A percentile compares a stretch with the other conserved stretches of the same genome.
Evolutionary conservation across 1,284 basidiomycete genomes (phyloP).

Genomic region (Schizopora paradoxa): DNA sequence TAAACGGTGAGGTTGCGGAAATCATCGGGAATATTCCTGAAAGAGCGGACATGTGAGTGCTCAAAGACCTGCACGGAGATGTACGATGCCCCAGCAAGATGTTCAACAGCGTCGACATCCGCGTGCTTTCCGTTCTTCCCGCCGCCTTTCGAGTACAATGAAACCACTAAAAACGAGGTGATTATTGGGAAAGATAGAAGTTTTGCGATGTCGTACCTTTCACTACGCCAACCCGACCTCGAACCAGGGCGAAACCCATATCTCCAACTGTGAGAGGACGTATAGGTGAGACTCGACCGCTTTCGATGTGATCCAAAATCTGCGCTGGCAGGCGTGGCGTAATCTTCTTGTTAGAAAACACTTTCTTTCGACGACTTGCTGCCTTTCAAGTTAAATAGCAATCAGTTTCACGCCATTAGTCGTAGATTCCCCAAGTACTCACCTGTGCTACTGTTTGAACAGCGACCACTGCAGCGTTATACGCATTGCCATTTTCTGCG

Average conservation of each 20-base stretch:
- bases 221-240: background rate
- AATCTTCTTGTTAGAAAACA: no score
- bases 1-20: no score
- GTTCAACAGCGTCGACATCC: background rate
- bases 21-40: background rate
- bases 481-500: slow-evolving; percentile 9
- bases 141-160: background rate
- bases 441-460: background rate
- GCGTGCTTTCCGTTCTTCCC: background rate
- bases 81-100: background rate
- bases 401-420: background rate
- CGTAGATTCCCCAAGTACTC: background rate
- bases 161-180: slow-evolving; percentile 1
- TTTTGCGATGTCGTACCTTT: background rate
- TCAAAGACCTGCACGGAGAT: slow-evolving; percentile 2
- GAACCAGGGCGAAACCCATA: no score
- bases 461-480: slow-evolving; percentile 12
- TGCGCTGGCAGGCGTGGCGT: no score
- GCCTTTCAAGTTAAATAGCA: background rate
- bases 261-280: no score
- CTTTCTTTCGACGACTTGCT: background rate
- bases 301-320: no score
- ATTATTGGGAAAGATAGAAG: background rate
- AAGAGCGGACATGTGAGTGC: background rate
- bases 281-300: no score